Evolutionary conservation across 1,284 basidiomycete species (phyloP), one percentile per base, ranked within the genome.

Genomic region (Ganoderma multipileum): DNA sequence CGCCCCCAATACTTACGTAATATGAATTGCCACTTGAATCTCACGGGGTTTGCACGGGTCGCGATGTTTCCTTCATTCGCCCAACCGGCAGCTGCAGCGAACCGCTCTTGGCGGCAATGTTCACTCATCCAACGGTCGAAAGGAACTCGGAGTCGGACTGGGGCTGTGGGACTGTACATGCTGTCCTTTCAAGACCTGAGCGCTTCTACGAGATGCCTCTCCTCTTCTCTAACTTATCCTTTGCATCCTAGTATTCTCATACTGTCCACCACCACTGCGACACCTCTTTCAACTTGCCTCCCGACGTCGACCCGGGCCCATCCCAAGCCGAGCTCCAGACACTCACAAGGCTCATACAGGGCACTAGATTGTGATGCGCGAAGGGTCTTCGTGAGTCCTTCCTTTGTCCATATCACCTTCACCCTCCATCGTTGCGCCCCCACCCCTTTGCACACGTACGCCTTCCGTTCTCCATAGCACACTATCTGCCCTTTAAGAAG

Each of bases 351-450:
- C 60, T 6, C 26, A 44, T 3, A 61, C 30, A 33, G 30, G 6
- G 7, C 20, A n/a, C 6, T 64, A 59, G 59, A 64, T 63, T 58
- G 42, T 12, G 3, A 72, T 72, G 71, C 67, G 65, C 47, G 68
- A 68, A 60, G 65, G 52, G 60, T 72, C 71, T 18, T 65, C 65
- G 71, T 72, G 50, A 67, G 33, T 33, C 33, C 7, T 33, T 33
- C 33, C 33, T 33, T 33, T 33, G 33, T 33, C 7, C 33, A 33
- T 7, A 33, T 33, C 7, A 3, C 33, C 7, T 33, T 33, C 33
- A 33, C 33, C 33, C 7, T 33, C 33, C 33, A 7, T 3, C 33
- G 3, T 33, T 33, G 33, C 33, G 7, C 33, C 33, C 3, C 33
- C 33, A 33, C 33, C 33, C 33, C 33, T 33, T n/a, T n/a, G n/a